Base-by-base conservation (phyloP, 192 early-diverging fungal genomes). In the Podila clonocystis region DNA sequence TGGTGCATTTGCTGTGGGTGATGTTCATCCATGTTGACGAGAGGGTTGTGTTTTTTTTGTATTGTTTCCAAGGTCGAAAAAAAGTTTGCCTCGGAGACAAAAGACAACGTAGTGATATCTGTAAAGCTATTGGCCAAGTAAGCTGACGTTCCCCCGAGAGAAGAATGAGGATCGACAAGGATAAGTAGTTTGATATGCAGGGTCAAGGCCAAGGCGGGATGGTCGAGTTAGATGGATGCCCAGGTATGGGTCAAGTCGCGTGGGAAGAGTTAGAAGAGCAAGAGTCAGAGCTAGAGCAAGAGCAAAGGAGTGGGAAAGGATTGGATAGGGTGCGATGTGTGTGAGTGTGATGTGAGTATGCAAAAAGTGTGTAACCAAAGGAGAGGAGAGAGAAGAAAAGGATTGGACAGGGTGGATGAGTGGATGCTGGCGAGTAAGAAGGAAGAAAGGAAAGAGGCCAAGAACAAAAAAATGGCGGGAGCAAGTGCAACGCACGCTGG, bases 21-120 rank as follows among this genome's bases (percentile, higher is more conserved):
- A 45, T 59, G 68, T 50, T 79, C 64, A 50, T 79, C 75, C 34
- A 63, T 60, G 58, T 58, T 79, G 50, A 36, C 33, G n/a, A 26
- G 29, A 13, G 12, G n/a, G n/a, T n/a, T 49, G 33, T 48, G 41
- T 60, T 33, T 41, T 50, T 17, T 0, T 17, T 17, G 41, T 45
- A 12, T 45, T 45, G 41, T 15, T 45, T 15, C 41, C 41, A 13
- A 48, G 22, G 45, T 28, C 2, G 41, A 64, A 28, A 65, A 45
- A 65, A 45, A 45, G 41, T 45, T 33, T 38, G 62, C 34, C 34
- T 45, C 24, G 41, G 36, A 17, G 62, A 24, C 33, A 61, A 17
- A 61, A 29, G 45, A 50, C 22, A 33, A 50, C 20, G 63, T 38
- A 29, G 17, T 65, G 41, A 15, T 45, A 41, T 22, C 34, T 63